phyloP scores from a whole-genome alignment of 1,139 yeast genomes.

The Pichia sp. region DNA sequence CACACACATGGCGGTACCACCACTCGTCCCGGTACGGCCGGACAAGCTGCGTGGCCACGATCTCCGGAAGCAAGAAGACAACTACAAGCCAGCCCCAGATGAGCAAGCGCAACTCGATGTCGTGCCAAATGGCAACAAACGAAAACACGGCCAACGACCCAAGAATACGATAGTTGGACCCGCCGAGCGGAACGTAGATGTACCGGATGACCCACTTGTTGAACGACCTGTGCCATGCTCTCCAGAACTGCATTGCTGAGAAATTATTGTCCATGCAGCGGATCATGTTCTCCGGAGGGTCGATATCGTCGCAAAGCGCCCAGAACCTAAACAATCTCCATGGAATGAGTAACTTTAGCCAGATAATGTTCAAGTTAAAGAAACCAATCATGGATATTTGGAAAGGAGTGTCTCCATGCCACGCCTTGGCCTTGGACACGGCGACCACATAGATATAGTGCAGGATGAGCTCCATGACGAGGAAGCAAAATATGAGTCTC shows the following conservation, averaged over 20 bases:
- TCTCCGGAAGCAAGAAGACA: constrained; percentile 82
- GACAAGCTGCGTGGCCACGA: constrained; percentile 50
- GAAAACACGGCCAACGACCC: constrained; percentile 87
- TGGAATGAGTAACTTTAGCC: constrained; percentile 89
- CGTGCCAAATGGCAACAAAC: constrained; percentile 98
- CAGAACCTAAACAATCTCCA: constrained; percentile 95
- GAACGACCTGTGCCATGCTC: constrained; percentile 96
- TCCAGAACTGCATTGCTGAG: constrained; percentile 91
- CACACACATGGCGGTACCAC: constrained; percentile 83
- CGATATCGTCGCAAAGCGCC: constrained; percentile 86
- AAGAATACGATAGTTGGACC: constrained; percentile 60
- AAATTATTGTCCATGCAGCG: constrained; percentile 93
- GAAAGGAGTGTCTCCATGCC: constrained; percentile 87
- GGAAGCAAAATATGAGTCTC: constrained; percentile 65
- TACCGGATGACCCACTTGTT: constrained; percentile 82
- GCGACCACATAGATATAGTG: constrained; percentile 94
- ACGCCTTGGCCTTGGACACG: constrained; percentile 80
- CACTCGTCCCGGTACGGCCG: constrained; percentile 43
- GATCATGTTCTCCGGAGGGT: constrained; percentile 97
- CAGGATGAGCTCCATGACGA: constrained; percentile 82
- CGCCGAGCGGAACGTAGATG: constrained; percentile 86
- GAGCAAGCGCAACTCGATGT: constrained; percentile 75
- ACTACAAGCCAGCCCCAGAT: constrained; percentile 97
- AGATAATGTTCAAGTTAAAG: constrained; percentile 82
- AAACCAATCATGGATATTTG: constrained; percentile 93